These are phyloP conservation scores for Priceomyces carsonii DNA, from an alignment of 805 yeast genomes.

Conservation along the genomic window DNA sequence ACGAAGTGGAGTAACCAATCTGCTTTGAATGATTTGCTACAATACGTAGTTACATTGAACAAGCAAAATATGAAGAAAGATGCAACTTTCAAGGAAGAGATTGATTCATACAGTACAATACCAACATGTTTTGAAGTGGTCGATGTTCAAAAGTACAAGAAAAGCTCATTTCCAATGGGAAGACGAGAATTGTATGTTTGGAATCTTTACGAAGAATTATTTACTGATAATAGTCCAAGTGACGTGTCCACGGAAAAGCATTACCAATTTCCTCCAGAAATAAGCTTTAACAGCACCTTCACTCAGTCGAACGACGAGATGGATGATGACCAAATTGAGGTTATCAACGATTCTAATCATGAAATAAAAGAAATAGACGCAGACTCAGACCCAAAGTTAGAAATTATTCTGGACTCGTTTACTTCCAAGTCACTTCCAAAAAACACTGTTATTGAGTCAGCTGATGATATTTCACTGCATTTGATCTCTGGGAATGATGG, in stretches of 20 bases:
- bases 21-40: slow-evolving; percentile 28
- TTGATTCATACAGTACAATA: not conserved
- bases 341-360: slow-evolving; percentile 8
- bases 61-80: slow-evolving; percentile 7
- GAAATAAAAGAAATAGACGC: not conserved
- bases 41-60: slow-evolving; percentile 27
- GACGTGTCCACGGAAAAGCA: not conserved
- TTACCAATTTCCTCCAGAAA: not conserved
- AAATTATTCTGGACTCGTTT: slow-evolving; percentile 7
- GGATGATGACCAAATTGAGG: slow-evolving; percentile 12
- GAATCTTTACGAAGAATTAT: slow-evolving; percentile 1
- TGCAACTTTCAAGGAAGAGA: slow-evolving; percentile 1
- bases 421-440: no score
- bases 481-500: no score
- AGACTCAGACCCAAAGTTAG: not conserved
- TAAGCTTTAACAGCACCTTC: slow-evolving; percentile 1
- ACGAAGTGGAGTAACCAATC: slow-evolving; percentile 32
- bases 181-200: not conserved
- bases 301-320: slow-evolving; percentile 15
- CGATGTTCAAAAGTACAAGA: slow-evolving; percentile 18
- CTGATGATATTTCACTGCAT: slow-evolving; percentile 7
- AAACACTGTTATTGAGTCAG: not conserved
- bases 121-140: slow-evolving; percentile 32
- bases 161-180: not conserved
- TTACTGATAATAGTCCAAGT: no score